phyloP scores from a whole-genome alignment of 179 eudicot species.

The Spergularia azorica region DNA sequence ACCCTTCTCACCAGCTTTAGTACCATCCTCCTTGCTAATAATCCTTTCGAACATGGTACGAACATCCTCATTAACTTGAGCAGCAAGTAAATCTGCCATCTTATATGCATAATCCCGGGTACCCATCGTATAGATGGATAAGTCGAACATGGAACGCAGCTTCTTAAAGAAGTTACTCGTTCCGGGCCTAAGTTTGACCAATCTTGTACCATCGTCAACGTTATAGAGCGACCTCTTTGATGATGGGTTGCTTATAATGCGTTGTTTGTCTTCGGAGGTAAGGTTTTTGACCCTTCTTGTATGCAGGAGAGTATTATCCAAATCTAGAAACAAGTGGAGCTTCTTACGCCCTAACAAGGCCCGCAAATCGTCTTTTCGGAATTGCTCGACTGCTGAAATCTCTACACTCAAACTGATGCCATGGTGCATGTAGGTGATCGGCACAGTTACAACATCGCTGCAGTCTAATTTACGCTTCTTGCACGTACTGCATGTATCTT shows the following conservation, averaged over 20 bases:
- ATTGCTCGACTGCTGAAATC: too few species aligned
- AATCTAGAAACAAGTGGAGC: constrained; percentile 17
- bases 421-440: too few species aligned
- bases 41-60: neutral
- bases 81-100: neutral
- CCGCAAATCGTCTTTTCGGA: too few species aligned
- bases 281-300: neutral
- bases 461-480: too few species aligned
- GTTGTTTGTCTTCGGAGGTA: neutral
- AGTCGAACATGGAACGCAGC: constrained; percentile 13
- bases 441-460: too few species aligned
- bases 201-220: neutral
- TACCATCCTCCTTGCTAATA: neutral
- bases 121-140: constrained; percentile 16
- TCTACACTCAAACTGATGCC: too few species aligned
- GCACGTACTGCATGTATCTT: too few species aligned
- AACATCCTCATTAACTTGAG: neutral
- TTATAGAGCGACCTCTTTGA: neutral
- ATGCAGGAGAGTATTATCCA: constrained; percentile 15
- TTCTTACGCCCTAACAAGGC: neutral
- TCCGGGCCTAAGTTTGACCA: constrained; percentile 18
- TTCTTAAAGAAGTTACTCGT: neutral
- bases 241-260: too few species aligned
- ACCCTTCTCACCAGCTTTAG: neutral
- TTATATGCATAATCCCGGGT: neutral